These are phyloP conservation scores for Scenedesmus sp. DNA, from an alignment of 163 green algal genomes.

Conservation along the genomic window DNA sequence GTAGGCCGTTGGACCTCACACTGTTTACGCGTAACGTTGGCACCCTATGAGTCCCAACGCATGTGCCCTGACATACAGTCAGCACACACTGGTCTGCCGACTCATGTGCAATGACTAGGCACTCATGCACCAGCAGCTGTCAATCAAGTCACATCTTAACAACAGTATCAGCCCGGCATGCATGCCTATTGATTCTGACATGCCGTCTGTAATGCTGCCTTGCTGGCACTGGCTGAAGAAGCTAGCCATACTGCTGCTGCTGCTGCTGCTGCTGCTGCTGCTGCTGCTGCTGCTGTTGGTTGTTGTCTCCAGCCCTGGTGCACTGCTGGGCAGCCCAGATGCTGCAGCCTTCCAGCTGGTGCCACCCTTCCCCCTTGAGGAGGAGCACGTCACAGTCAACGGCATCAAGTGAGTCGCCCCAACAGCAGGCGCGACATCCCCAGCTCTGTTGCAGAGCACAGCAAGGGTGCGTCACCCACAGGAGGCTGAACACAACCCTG, in stretches of 20 bases:
- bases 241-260: not conserved
- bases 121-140: not conserved
- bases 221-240: not conserved
- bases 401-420: constrained; percentile 54
- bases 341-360: not conserved
- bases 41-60: no score
- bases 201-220: not conserved
- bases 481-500: no score
- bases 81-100: no score
- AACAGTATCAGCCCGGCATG: no score
- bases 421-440: not conserved
- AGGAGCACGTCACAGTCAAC: constrained; percentile 56
- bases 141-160: no score
- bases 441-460: not conserved
- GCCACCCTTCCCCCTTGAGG: constrained; percentile 33
- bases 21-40: no score
- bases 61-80: no score
- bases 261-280: not conserved
- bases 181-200: no score
- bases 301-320: constrained; percentile 1
- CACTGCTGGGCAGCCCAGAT: not conserved
- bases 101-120: no score
- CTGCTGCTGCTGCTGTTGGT: not conserved
- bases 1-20: no score
- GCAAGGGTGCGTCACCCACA: not conserved